These are phyloP conservation scores for Alternaria dauci DNA, from an alignment of 2,329 filamentous ascomycete species.

Conservation along the genomic window DNA sequence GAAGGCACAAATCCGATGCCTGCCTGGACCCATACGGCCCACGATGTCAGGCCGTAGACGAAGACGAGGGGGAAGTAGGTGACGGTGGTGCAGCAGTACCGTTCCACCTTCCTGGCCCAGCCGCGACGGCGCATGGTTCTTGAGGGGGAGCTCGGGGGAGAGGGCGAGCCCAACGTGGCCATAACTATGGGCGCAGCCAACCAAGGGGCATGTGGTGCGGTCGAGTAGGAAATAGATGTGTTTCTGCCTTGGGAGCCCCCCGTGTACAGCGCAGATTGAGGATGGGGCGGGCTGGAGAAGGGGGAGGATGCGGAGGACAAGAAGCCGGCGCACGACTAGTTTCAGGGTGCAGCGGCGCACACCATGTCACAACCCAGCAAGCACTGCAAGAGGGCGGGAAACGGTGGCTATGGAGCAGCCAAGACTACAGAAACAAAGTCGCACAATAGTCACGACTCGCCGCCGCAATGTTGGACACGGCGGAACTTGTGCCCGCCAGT, in stretches of 20 bases:
- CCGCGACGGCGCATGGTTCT: constrained; percentile 50
- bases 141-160: constrained; percentile 51
- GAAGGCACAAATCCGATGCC: constrained; percentile 66
- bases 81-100: constrained; percentile 79
- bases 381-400: neutral
- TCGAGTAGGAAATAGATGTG: constrained; percentile 11
- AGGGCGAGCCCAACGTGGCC: constrained; percentile 52
- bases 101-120: constrained; percentile 77
- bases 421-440: neutral
- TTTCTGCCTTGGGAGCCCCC: constrained; percentile 16
- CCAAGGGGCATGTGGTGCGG: constrained; percentile 38
- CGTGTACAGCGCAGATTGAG: constrained; percentile 15
- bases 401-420: neutral
- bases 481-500: neutral
- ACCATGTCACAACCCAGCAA: constrained; percentile 23
- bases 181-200: constrained; percentile 36
- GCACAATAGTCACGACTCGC: neutral
- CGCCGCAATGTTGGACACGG: neutral
- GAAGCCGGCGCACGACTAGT: constrained; percentile 30
- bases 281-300: constrained; percentile 9
- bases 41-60: constrained; percentile 88
- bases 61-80: constrained; percentile 89
- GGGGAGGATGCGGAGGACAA: constrained; percentile 19
- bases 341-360: constrained; percentile 36
- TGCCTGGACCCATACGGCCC: constrained; percentile 89